Conservation (phyloP, 2,329 filamentous ascomycete genomes). For the Ceratocystis albifundus region DNA sequence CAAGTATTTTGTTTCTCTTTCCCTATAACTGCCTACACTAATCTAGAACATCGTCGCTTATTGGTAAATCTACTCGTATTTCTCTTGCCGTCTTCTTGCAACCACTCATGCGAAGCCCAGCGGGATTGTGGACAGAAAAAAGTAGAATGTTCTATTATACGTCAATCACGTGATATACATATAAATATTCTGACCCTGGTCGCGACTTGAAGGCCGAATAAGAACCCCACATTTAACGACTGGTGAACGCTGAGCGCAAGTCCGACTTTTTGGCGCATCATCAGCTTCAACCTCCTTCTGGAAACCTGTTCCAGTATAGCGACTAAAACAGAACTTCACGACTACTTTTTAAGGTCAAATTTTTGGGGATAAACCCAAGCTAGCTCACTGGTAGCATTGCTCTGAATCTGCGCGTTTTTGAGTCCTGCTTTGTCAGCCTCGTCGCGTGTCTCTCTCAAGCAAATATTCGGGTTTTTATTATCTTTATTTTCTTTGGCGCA, state of each 20-base stretch:
- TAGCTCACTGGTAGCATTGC: not conserved
- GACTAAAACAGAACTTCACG: no score
- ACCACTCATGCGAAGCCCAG: no score
- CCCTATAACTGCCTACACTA: no score
- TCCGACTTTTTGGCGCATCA: not conserved
- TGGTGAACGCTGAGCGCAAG: not conserved
- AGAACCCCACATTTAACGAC: not conserved
- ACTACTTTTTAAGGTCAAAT: not conserved
- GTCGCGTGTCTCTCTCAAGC: constrained; percentile 13
- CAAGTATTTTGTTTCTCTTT: no score
- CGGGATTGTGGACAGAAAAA: no score
- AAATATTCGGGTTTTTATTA: constrained; percentile 11
- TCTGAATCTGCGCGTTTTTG: not conserved
- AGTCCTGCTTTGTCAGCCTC: constrained; percentile 15
- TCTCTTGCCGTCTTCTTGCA: no score
- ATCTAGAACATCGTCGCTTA: no score
- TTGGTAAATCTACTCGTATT: no score
- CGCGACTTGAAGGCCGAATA: not conserved
- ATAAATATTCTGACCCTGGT: not conserved
- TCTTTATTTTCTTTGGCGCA: not conserved
- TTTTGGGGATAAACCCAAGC: not conserved
- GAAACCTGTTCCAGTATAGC: not conserved
- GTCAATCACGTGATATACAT: not conserved
- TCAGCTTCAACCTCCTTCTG: not conserved
- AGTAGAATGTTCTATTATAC: no score